Percentiles rank a stretch among this genome's conserved stretches.
Conservation (phyloP, 192 early-diverging fungal genomes). For the Piromyces finnis region DNA sequence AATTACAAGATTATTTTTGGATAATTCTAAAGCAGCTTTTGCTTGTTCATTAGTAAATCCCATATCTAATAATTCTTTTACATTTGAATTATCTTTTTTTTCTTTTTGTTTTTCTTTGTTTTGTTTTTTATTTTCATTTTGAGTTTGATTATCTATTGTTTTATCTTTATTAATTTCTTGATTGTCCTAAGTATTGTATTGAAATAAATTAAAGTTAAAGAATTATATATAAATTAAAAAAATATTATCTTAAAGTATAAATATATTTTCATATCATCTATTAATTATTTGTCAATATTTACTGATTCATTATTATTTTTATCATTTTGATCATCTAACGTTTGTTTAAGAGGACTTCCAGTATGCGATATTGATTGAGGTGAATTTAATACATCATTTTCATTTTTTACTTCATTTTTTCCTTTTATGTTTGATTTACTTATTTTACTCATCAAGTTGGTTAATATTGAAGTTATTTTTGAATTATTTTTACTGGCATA, state of each 20-base stretch:
- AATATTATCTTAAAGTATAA: no score
- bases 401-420: not conserved
- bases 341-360: not conserved
- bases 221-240: no score
- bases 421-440: not conserved
- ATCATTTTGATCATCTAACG: no score
- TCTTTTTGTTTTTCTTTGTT: not conserved
- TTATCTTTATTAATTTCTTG: not conserved
- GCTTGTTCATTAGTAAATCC: constrained; percentile 43
- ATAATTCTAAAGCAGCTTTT: constrained; percentile 31
- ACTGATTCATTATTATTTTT: no score
- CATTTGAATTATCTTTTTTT: not conserved
- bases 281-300: no score
- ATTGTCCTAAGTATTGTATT: no score
- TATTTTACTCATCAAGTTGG: not conserved
- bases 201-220: no score
- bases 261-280: no score
- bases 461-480: not conserved
- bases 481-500: not conserved
- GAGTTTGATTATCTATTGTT: not conserved
- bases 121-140: not conserved
- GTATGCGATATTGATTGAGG: not conserved
- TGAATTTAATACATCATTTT: not conserved
- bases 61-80: constrained; percentile 42
- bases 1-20: constrained; percentile 28